Conservation (phyloP, 1,284 basidiomycete species). For the Cerrena zonata region DNA sequence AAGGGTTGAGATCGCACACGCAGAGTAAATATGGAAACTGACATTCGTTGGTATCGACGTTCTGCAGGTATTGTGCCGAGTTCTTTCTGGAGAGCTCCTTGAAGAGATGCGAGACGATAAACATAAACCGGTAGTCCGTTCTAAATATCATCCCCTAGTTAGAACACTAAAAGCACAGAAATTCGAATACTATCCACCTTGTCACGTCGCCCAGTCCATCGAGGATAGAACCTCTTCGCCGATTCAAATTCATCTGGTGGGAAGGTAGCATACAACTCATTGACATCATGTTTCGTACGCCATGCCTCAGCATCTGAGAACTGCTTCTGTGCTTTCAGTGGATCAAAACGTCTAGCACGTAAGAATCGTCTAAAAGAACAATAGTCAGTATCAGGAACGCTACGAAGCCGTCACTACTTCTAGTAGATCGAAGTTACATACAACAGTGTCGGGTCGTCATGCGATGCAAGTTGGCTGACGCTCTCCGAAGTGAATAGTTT, state of each 20-base stretch:
- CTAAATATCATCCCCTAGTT: no score
- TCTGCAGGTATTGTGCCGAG: constrained; percentile 47
- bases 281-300: constrained; percentile 56
- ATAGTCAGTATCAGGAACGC: no score
- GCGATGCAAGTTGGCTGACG: constrained; percentile 36
- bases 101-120: constrained; percentile 57
- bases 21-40: constrained; percentile 32
- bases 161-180: no score
- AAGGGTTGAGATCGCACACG: no score
- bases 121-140: constrained; percentile 69
- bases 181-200: constrained; percentile 36
- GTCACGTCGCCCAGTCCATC: constrained; percentile 73
- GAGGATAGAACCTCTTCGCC: constrained; percentile 62
- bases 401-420: no score
- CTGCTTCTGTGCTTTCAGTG: constrained; percentile 60
- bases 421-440: constrained; percentile 31
- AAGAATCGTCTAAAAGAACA: constrained; percentile 75
- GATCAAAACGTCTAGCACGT: constrained; percentile 62
- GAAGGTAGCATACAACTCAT: constrained; percentile 58
- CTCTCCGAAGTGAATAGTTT: constrained; percentile 34
- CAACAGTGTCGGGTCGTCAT: constrained; percentile 65
- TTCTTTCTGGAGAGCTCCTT: constrained; percentile 50
- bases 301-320: constrained; percentile 61
- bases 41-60: constrained; percentile 68
- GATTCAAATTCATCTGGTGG: constrained; percentile 53